These are phyloP conservation scores for Botrytis deweyae DNA, from an alignment of 2,329 filamentous ascomycete species.

Conservation along the genomic window DNA sequence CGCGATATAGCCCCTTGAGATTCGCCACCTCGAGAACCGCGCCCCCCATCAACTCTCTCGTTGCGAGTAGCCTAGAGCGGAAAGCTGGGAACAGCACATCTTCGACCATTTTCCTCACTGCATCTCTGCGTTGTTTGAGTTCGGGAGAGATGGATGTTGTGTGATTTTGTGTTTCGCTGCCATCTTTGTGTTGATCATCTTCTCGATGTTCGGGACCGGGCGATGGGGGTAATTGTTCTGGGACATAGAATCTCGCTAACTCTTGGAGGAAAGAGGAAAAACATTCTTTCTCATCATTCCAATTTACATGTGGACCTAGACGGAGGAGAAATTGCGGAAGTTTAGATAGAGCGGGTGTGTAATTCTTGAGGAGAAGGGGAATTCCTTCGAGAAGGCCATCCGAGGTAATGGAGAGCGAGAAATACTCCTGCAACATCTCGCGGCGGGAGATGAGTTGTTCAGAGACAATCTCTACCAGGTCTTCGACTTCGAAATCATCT, in stretches of 20 bases:
- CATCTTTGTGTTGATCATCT: constrained; percentile 21
- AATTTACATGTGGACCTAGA: constrained; percentile 84
- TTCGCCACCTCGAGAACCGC: constrained; percentile 83
- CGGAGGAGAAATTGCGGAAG: constrained; percentile 84
- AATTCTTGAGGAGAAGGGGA: constrained; percentile 84
- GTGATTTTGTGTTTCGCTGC: constrained; percentile 30
- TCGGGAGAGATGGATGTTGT: constrained; percentile 43
- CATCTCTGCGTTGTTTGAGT: constrained; percentile 57
- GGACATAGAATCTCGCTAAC: constrained; percentile 85
- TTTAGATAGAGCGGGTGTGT: constrained; percentile 81
- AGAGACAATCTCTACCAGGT: constrained; percentile 64
- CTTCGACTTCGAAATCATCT: constrained; percentile 63
- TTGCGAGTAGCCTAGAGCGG: constrained; percentile 78
- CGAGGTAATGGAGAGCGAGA: constrained; percentile 77
- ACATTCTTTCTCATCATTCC: constrained; percentile 80
- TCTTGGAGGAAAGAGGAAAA: constrained; percentile 85
- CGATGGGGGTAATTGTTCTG: constrained; percentile 71
- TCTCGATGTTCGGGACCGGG: constrained; percentile 42
- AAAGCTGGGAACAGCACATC: constrained; percentile 88
- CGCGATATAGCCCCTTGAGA: constrained; percentile 86
- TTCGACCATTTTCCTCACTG: constrained; percentile 76
- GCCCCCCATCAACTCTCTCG: constrained; percentile 70
- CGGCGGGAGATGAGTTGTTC: constrained; percentile 70
- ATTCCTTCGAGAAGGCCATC: constrained; percentile 75
- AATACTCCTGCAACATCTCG: constrained; percentile 92